phyloP scores from a whole-genome alignment of 768 basidiomycete species.

The Chiua virens region DNA sequence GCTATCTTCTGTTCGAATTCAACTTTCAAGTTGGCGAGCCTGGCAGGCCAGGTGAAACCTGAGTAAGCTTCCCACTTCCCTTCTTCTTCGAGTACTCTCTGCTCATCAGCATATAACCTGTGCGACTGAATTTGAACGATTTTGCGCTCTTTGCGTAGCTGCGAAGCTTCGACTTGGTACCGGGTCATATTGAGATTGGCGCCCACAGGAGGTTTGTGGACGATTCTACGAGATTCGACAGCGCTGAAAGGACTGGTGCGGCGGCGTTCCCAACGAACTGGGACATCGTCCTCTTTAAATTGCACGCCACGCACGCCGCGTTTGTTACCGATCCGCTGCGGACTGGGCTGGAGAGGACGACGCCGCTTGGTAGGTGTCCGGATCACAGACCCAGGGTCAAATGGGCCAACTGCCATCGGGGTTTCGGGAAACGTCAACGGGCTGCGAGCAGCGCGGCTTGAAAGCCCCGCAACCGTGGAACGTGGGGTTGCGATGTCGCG shows the following conservation, averaged over 20 bases:
- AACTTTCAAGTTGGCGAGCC: too few relatives aligned
- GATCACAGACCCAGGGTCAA: slow-evolving; percentile 32
- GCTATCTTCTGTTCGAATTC: too few relatives aligned
- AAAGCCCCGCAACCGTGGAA: neutral
- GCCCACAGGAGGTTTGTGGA: slow-evolving; percentile 24
- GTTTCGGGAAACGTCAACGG: slow-evolving; percentile 14
- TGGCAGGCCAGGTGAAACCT: too few relatives aligned
- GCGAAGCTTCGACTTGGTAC: slow-evolving; percentile 22
- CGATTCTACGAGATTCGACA: slow-evolving; percentile 13
- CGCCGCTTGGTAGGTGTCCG: slow-evolving; percentile 28
- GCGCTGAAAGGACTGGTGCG: slow-evolving; percentile 10
- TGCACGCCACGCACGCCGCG: slow-evolving; percentile 25
- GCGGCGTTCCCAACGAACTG: too few relatives aligned
- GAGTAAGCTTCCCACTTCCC: neutral
- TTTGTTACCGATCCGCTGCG: slow-evolving; percentile 26
- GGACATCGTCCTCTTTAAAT: too few relatives aligned
- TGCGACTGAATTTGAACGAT: slow-evolving; percentile 10
- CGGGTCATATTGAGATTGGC: slow-evolving; percentile 24
- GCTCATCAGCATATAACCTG: slow-evolving; percentile 14
- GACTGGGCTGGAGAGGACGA: slow-evolving; percentile 28
- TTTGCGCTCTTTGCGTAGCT: slow-evolving; percentile 8
- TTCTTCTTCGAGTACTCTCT: neutral
- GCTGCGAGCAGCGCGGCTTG: neutral
- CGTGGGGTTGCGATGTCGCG: slow-evolving; percentile 16
- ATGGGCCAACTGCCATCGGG: slow-evolving; percentile 18